Evolutionary conservation across 768 basidiomycete genomes (phyloP).

Genomic region (Auricularia cornea): DNA sequence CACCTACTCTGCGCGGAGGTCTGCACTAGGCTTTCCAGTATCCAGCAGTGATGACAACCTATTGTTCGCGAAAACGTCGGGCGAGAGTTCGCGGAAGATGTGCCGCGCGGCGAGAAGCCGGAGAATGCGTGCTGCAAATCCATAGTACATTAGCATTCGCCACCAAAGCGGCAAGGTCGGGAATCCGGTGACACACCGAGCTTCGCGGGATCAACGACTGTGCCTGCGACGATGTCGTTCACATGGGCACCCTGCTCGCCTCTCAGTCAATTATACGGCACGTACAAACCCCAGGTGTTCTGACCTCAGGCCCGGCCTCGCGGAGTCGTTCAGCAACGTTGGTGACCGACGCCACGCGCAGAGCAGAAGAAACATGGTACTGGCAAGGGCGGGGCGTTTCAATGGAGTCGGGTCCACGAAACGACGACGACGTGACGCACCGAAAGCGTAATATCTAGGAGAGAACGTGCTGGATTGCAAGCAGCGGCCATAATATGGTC

Average conservation of each 20-base stretch:
- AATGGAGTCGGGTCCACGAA: neutral
- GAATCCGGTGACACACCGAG: constrained; percentile 20
- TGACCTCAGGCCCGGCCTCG: neutral
- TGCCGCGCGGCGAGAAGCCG: constrained; percentile 22
- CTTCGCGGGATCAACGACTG: constrained; percentile 23
- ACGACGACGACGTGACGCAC: neutral
- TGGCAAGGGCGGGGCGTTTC: neutral
- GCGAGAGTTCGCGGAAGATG: constrained; percentile 23
- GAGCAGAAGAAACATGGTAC: neutral
- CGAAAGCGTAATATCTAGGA: neutral
- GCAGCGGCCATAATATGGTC: neutral
- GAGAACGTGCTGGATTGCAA: neutral
- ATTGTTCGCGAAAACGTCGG: constrained; percentile 23
- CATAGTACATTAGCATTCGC: neutral
- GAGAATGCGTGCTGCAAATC: constrained; percentile 23
- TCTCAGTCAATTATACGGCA: neutral
- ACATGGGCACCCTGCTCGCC: constrained; percentile 20
- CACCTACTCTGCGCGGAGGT: neutral
- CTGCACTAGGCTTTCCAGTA: constrained; percentile 9
- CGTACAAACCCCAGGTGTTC: neutral
- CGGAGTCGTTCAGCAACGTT: neutral
- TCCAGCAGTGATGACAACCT: constrained; percentile 15
- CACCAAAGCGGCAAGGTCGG: neutral
- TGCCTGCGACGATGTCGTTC: constrained; percentile 28
- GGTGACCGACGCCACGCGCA: neutral